Percentiles rank a stretch among this genome's conserved stretches.
Conservation (phyloP, 1,284 basidiomycete genomes). For the Moesziomyces sp. region DNA sequence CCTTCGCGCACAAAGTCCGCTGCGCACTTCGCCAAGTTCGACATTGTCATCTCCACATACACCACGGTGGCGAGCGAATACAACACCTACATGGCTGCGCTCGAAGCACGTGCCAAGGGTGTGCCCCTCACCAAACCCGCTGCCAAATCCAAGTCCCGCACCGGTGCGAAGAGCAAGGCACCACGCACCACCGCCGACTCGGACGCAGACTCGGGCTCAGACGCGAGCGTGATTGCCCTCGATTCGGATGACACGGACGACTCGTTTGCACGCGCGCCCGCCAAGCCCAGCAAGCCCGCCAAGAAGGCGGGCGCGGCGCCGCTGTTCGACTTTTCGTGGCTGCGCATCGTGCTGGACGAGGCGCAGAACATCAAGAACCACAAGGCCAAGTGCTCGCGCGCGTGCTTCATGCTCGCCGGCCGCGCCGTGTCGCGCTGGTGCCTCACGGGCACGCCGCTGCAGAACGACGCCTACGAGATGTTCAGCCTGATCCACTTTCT, state of each 20-base stretch:
- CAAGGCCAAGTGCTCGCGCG: slow-evolving; percentile 80
- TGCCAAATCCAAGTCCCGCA: slow-evolving; percentile 12
- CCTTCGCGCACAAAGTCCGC: slow-evolving; percentile 47
- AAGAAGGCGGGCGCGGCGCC: slow-evolving; percentile 69
- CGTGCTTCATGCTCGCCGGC: slow-evolving; percentile 77
- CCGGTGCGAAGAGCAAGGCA: slow-evolving; percentile 12
- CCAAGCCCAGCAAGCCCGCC: slow-evolving; percentile 69
- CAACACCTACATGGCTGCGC: slow-evolving; percentile 26
- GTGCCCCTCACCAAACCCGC: background rate
- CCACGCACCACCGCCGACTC: slow-evolving; percentile 20
- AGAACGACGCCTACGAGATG: slow-evolving; percentile 90
- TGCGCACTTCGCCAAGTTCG: slow-evolving; percentile 43
- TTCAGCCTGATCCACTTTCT: slow-evolving; percentile 90
- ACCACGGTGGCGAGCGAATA: slow-evolving; percentile 59
- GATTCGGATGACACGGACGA: slow-evolving; percentile 68
- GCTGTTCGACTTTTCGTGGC: slow-evolving; percentile 84
- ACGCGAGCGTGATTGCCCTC: slow-evolving; percentile 35
- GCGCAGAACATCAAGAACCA: slow-evolving; percentile 97
- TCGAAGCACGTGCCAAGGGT: slow-evolving; percentile 26
- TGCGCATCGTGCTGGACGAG: slow-evolving; percentile 88
- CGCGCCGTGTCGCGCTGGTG: slow-evolving; percentile 63
- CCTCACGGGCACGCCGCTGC: slow-evolving; percentile 70
- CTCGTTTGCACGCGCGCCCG: slow-evolving; percentile 29
- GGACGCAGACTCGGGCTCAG: slow-evolving; percentile 29
- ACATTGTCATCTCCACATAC: slow-evolving; percentile 65